Conservation (phyloP, 345 rosid genomes). For the Geranium brycei region DNA sequence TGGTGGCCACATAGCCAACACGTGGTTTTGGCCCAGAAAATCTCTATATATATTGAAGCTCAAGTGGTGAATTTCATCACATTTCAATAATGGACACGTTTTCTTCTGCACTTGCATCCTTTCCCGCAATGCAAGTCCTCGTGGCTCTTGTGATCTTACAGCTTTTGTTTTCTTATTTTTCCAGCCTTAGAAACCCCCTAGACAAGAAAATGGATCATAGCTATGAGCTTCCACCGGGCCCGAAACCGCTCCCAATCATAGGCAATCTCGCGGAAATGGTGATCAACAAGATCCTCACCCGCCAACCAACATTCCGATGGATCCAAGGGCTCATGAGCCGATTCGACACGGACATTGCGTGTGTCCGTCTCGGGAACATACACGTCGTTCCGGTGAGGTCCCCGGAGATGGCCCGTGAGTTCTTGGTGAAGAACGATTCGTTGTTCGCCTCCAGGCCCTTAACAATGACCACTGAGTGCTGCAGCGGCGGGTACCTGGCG, state of each 20-base stretch:
- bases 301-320: conserved; percentile 17
- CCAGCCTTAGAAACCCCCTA: too few relatives aligned
- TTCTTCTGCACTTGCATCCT: too few relatives aligned
- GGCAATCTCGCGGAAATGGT: conserved; percentile 22
- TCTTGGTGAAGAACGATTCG: conserved; percentile 15
- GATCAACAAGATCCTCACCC: conserved; percentile 1
- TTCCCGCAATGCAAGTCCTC: too few relatives aligned
- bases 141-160: too few relatives aligned
- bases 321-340: conserved; percentile 16
- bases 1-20: too few relatives aligned
- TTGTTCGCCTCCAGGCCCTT: conserved; percentile 20
- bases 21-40: too few relatives aligned
- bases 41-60: too few relatives aligned
- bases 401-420: conserved; percentile 14
- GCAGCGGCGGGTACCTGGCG: conserved; percentile 22
- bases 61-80: too few relatives aligned
- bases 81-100: too few relatives aligned
- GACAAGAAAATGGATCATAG: too few relatives aligned
- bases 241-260: conserved; percentile 28
- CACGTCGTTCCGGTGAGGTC: conserved; percentile 8
- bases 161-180: too few relatives aligned
- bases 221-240: conserved; percentile 5
- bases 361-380: conserved; percentile 22
- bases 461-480: conserved; percentile 12
- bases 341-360: conserved; percentile 20